Evolutionary conservation across 352 stramenopile species (phyloP).

Genomic region (Phytopythium ostracodes): DNA sequence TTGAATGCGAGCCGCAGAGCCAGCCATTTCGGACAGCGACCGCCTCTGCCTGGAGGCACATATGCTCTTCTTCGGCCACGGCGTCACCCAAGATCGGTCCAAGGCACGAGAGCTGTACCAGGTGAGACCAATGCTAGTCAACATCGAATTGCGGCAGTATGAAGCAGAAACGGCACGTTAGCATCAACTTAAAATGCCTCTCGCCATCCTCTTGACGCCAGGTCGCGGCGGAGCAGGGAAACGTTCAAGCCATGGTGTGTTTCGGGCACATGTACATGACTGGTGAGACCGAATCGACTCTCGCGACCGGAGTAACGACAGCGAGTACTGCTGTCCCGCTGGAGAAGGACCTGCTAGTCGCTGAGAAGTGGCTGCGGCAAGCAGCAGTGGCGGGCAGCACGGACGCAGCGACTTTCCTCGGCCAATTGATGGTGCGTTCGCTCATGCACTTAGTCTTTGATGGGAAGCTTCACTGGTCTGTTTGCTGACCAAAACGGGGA

Average conservation of each 20-base stretch:
- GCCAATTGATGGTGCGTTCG: conserved; percentile 34
- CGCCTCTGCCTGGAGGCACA: conserved; percentile 58
- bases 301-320: neutral
- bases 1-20: neutral
- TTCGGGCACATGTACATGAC: conserved; percentile 59
- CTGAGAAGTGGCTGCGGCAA: conserved; percentile 47
- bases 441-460: neutral
- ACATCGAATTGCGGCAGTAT: too few relatives aligned
- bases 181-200: too few relatives aligned
- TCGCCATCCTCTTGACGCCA: conserved; percentile 6
- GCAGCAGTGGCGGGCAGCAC: conserved; percentile 31
- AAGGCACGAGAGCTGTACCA: conserved; percentile 55
- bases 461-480: neutral
- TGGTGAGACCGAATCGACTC: conserved; percentile 12
- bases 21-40: conserved; percentile 4
- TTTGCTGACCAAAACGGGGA: neutral
- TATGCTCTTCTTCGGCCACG: conserved; percentile 62
- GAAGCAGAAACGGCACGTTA: too few relatives aligned
- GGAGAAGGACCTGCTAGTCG: conserved; percentile 50
- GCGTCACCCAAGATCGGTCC: conserved; percentile 23
- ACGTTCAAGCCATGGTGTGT: conserved; percentile 43
- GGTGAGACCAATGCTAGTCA: conserved; percentile 28
- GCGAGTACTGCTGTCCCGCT: conserved; percentile 9
- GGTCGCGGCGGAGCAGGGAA: conserved; percentile 47
- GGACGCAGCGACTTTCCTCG: conserved; percentile 47